These are phyloP conservation scores for Exophiala oligosperma DNA, from an alignment of 2,329 filamentous ascomycete genomes.

Conservation along the genomic window DNA sequence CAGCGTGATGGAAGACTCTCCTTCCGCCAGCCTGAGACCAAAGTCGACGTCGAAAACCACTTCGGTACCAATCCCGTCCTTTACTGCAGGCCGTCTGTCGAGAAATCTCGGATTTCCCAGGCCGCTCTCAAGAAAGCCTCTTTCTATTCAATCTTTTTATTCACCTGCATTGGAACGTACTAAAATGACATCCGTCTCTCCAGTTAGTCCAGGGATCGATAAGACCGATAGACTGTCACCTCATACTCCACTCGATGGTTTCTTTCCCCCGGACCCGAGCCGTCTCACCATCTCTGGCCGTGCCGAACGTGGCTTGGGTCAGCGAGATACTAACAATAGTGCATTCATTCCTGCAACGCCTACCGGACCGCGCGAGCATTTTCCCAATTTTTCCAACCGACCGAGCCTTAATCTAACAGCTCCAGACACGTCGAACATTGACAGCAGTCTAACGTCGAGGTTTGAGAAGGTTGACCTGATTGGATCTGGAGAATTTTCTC, in stretches of 20 bases:
- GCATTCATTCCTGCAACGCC: constrained; percentile 75
- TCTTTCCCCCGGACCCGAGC: constrained; percentile 77
- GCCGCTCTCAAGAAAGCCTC: constrained; percentile 41
- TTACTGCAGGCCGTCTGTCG: constrained; percentile 40
- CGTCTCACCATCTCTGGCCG: constrained; percentile 76
- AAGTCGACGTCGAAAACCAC: constrained; percentile 36
- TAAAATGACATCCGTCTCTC: constrained; percentile 53
- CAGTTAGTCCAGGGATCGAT: constrained; percentile 64
- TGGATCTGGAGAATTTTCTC: constrained; percentile 89
- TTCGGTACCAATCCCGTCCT: constrained; percentile 34
- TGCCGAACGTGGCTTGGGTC: constrained; percentile 41
- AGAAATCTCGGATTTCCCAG: constrained; percentile 43
- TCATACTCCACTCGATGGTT: constrained; percentile 74
- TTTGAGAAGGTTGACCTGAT: constrained; percentile 80
- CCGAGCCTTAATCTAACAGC: constrained; percentile 70
- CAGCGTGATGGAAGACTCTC: constrained; percentile 35
- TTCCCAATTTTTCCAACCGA: constrained; percentile 58
- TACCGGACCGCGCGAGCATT: constrained; percentile 64
- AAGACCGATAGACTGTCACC: constrained; percentile 60
- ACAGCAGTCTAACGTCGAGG: constrained; percentile 69
- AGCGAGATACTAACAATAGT: constrained; percentile 40
- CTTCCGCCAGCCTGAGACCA: constrained; percentile 33
- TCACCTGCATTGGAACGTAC: constrained; percentile 48
- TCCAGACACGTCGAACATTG: constrained; percentile 70
- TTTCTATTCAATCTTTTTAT: constrained; percentile 26